A percentile compares a stretch with the other conserved stretches of the same genome.
Evolutionary conservation across 805 yeast species (phyloP).

Genomic region (Ogataea minuta): DNA sequence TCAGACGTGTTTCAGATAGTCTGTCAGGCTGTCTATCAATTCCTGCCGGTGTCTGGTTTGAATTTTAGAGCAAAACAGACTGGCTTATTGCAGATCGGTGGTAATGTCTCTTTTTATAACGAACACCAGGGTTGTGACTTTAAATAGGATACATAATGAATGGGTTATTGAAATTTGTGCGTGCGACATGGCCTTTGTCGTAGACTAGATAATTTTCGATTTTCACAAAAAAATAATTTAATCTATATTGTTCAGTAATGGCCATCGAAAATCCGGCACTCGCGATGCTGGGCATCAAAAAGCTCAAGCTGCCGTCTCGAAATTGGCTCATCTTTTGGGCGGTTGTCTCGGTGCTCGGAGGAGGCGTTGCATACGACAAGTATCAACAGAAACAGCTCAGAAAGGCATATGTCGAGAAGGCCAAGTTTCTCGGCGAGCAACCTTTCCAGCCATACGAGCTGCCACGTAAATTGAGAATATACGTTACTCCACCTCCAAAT

Average conservation of each 20-base stretch:
- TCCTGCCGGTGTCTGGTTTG: too few relatives aligned
- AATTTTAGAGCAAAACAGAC: too few relatives aligned
- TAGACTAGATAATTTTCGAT: too few relatives aligned
- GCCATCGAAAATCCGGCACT: slow-evolving; percentile 65
- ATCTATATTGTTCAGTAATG: not conserved
- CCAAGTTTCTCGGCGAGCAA: slow-evolving; percentile 49
- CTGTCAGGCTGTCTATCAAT: too few relatives aligned
- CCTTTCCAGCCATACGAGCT: slow-evolving; percentile 43
- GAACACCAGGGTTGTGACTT: too few relatives aligned
- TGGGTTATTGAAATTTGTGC: too few relatives aligned
- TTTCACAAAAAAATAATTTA: slow-evolving; percentile 1
- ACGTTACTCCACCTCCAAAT: slow-evolving; percentile 95
- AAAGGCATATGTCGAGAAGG: slow-evolving; percentile 59
- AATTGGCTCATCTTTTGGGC: slow-evolving; percentile 93
- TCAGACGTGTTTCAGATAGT: too few relatives aligned
- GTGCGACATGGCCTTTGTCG: too few relatives aligned
- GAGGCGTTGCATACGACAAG: slow-evolving; percentile 81
- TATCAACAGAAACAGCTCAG: slow-evolving; percentile 67
- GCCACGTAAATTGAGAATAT: slow-evolving; percentile 78
- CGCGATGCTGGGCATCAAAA: slow-evolving; percentile 78
- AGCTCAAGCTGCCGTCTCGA: slow-evolving; percentile 76
- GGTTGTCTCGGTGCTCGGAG: slow-evolving; percentile 59
- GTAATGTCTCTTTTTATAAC: too few relatives aligned
- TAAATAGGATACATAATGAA: too few relatives aligned
- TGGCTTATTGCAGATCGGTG: too few relatives aligned